Conservation (phyloP, 352 stramenopile species). For the Pythium catenulatum region DNA sequence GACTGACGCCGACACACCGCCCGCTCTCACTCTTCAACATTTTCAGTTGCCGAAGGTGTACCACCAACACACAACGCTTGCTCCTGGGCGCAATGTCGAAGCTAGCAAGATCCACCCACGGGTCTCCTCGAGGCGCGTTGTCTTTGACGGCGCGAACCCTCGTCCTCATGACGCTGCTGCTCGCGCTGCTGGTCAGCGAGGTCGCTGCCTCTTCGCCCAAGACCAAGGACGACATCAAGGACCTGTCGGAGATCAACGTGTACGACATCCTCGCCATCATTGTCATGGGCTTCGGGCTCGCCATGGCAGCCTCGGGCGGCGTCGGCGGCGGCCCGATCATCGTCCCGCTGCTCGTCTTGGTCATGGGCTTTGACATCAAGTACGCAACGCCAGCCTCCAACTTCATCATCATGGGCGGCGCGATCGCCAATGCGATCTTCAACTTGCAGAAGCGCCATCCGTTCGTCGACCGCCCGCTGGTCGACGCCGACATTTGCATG, state of each 20-base stretch:
- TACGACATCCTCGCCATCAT: conserved; percentile 71
- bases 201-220: too few relatives aligned
- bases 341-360: conserved; percentile 76
- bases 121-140: too few relatives aligned
- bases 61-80: too few relatives aligned
- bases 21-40: too few relatives aligned
- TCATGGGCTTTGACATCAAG: conserved; percentile 86
- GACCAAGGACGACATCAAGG: conserved; percentile 45
- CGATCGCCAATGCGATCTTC: conserved; percentile 79
- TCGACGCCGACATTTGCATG: conserved; percentile 76
- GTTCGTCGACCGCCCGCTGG: conserved; percentile 73
- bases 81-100: too few relatives aligned
- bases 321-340: conserved; percentile 76
- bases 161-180: neutral
- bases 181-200: neutral
- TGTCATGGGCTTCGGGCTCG: conserved; percentile 74
- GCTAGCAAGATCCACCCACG: too few relatives aligned
- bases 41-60: too few relatives aligned
- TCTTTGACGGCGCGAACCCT: too few relatives aligned
- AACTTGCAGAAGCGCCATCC: conserved; percentile 82
- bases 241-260: conserved; percentile 68
- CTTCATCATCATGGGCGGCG: conserved; percentile 81
- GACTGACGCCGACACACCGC: too few relatives aligned
- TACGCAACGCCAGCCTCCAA: conserved; percentile 78
- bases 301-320: conserved; percentile 71